Base-by-base conservation (phyloP, 2,329 filamentous ascomycete genomes). In the Penicillium sp. region DNA sequence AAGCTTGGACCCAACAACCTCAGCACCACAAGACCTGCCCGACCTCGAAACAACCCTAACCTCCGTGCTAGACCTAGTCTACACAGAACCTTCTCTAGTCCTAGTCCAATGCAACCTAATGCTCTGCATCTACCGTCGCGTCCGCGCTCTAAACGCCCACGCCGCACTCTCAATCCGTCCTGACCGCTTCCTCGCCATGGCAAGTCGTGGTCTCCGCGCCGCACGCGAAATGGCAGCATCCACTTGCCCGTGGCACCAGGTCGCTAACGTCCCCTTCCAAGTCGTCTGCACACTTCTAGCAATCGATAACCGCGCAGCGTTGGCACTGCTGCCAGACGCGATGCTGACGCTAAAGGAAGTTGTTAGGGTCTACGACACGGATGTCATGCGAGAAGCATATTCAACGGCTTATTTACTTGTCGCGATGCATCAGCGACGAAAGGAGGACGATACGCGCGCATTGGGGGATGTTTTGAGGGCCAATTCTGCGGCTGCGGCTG, bases 201-300 rank as follows among this genome's bases (percentile, higher is more conserved):
- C 77, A 0, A 52, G 47, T 2, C 72, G 75, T 3, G 81, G 77
- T 0, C 75, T 85, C 9, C 70, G 73, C 22, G 79, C 80, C 0
- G 80, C 82, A 0, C 73, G 76, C 6, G 67, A 67, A 6, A 78
- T 84, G 64, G 70, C 81, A 0, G 71, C 74, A 2, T 67, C 69
- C 9, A 71, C 73, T 12, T 72, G 74, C 2, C 82, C 82, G 0
- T 86, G 83, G 83, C 83, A 85, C 60, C 82, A 85, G 54, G 77
- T 82, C 44, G 81, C 81, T 26, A 85, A 85, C 47, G 80, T 85
- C 0, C 83, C 83, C 0, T 85, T 85, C 57, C 83, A 85, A 51
- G 77, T 82, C 0, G 75, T 85, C 27, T 85, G 82, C 55, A 74
- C 82, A 0, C 69, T 85, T 5, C 71, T 85, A 1, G 81, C 80